Evolutionary conservation across 768 basidiomycete genomes (phyloP), one percentile per base, ranked within the genome.

Genomic region (Rhizopogon salebrosus): DNA sequence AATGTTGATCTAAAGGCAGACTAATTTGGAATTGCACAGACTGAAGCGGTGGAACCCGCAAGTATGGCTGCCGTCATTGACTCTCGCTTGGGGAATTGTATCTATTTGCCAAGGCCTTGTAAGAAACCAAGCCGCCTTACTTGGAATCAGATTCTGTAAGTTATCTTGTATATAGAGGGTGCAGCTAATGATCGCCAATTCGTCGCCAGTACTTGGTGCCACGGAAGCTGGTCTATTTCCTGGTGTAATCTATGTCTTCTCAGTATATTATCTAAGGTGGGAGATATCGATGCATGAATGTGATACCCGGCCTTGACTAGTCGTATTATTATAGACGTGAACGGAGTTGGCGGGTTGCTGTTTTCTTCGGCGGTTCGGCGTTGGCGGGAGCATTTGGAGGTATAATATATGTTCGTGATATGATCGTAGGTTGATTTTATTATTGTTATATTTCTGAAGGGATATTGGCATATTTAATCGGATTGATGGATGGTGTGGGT

Each of bases 301-400:
- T 54, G n/a, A 35, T 20, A 31, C 14, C 4, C 31, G 6, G 4
- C n/a, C 18, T 51, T 43, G 22, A 26, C 8, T 34, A n/a, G n/a
- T n/a, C n/a, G n/a, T n/a, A 9, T 27, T 35, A 13, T 38, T n/a
- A 16, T 51, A 82, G 84, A 38, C 74, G 72, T 34, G 78, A 85
- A 60, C 77, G 82, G 1, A 79, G 80, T 55, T 79, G 77, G 73
- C 74, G 85, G 45, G 80, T 85, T 6, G 79, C 80, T 0, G 71
- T 85, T 38, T 82, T 83, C 65, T 83, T 84, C 54, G 79, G 80
- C 27, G 84, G 79, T 45, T 76, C 82, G 4, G 79, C 81, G 5
- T 68, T 84, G 20, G 80, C 83, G 6, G 83, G 84, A 24, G 83
- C 84, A 2, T 85, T 86, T 55, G 82, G 82, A 56, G 79, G 81